phyloP scores from a whole-genome alignment of 2,329 filamentous ascomycete species.

The Scortechinia acanthostroma region DNA sequence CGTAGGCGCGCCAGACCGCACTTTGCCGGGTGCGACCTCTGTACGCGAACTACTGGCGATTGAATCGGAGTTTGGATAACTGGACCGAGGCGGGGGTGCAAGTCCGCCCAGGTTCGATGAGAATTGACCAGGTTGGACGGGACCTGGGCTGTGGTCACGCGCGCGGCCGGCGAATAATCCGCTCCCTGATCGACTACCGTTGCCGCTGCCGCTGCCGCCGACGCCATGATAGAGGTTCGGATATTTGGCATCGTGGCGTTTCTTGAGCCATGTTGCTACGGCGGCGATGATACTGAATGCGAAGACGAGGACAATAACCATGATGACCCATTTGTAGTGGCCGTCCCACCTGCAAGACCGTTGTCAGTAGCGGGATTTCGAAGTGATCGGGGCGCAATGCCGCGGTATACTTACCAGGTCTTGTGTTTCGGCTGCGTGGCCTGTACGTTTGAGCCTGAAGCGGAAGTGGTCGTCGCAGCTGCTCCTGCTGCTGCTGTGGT shows the following conservation, averaged over 20 bases:
- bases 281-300: background rate
- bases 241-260: background rate
- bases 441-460: too few relatives aligned
- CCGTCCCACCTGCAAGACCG: background rate
- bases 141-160: background rate
- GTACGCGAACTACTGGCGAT: background rate
- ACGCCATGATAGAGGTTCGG: background rate
- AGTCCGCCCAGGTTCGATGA: background rate
- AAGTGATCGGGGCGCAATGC: too few relatives aligned
- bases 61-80: background rate
- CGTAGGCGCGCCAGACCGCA: background rate
- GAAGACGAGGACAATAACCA: background rate
- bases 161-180: background rate
- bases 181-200: background rate
- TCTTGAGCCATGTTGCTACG: background rate
- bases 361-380: too few relatives aligned
- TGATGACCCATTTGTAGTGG: conserved; percentile 2
- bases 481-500: too few relatives aligned
- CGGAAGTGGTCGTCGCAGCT: too few relatives aligned
- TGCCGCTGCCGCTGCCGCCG: background rate
- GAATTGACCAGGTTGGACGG: background rate
- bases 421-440: too few relatives aligned
- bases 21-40: background rate
- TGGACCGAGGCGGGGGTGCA: background rate
- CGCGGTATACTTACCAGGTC: too few relatives aligned